phyloP scores from a whole-genome alignment of 2,329 filamentous ascomycete species.

The Fusarium buharicum region DNA sequence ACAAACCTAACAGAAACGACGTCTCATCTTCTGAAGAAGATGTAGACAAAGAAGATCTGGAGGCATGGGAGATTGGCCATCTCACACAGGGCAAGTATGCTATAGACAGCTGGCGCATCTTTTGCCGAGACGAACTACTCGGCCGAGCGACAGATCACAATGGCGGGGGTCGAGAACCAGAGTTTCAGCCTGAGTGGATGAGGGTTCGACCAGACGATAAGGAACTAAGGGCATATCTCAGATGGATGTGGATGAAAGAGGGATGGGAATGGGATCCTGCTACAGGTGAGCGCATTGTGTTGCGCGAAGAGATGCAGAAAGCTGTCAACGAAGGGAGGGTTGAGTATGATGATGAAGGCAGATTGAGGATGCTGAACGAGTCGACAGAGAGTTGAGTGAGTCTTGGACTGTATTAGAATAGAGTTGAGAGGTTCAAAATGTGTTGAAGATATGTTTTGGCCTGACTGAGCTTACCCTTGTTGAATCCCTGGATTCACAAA shows the following conservation, averaged over 20 bases:
- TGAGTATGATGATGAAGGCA: conserved; percentile 63
- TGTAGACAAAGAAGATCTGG: conserved; percentile 38
- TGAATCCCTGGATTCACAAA: neutral
- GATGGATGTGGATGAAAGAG: conserved; percentile 92
- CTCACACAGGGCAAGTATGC: conserved; percentile 85
- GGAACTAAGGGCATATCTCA: conserved; percentile 84
- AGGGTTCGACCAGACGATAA: conserved; percentile 85
- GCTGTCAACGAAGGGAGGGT: conserved; percentile 69
- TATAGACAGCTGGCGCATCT: conserved; percentile 91
- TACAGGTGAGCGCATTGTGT: conserved; percentile 70
- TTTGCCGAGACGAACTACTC: conserved; percentile 83
- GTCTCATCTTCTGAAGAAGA: conserved; percentile 6
- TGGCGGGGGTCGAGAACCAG: conserved; percentile 61
- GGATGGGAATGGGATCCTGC: conserved; percentile 82
- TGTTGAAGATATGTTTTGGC: neutral
- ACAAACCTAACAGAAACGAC: neutral
- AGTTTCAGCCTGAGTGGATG: conserved; percentile 91
- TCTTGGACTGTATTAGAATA: neutral
- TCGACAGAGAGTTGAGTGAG: neutral
- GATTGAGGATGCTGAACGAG: conserved; percentile 55
- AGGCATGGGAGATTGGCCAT: conserved; percentile 85
- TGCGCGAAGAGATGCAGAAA: conserved; percentile 63
- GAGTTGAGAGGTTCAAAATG: neutral
- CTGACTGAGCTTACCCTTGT: conserved; percentile 2
- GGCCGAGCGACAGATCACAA: conserved; percentile 74